Evolutionary conservation across 2,329 filamentous ascomycete genomes (phyloP).

Genomic region (Fusarium sp.): DNA sequence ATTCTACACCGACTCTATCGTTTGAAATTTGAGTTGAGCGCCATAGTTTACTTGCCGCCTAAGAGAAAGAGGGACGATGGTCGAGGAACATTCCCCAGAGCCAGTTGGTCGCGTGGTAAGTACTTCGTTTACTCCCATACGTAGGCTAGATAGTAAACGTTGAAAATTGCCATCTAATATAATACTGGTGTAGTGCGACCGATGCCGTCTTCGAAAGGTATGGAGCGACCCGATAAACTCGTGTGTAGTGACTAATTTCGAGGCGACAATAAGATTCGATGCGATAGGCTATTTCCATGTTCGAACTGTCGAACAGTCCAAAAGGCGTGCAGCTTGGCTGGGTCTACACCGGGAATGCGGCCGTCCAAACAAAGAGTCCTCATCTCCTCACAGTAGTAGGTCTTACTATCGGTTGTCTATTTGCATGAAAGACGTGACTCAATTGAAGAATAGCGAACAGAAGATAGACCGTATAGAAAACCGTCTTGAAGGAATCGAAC

Average conservation of each 20-base stretch:
- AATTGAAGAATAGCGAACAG: background rate
- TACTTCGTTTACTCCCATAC: too few relatives aligned
- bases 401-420: accelerated
- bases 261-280: background rate
- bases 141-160: background rate
- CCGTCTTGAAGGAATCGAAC: background rate
- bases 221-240: accelerated
- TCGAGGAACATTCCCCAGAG: background rate
- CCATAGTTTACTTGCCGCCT: too few relatives aligned
- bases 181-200: background rate
- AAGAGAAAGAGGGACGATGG: too few relatives aligned
- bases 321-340: background rate
- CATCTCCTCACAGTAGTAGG: background rate
- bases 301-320: background rate
- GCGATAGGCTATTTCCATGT: background rate
- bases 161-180: background rate
- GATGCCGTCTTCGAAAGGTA: background rate
- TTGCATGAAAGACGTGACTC: too few relatives aligned
- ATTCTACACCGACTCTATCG: background rate
- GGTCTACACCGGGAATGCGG: background rate
- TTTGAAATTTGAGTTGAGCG: too few relatives aligned
- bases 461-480: background rate
- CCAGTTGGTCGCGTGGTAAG: background rate
- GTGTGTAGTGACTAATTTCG: background rate
- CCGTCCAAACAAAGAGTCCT: background rate